phyloP scores from a whole-genome alignment of 192 early-diverging fungal species.

The Entomortierella parvispora region DNA sequence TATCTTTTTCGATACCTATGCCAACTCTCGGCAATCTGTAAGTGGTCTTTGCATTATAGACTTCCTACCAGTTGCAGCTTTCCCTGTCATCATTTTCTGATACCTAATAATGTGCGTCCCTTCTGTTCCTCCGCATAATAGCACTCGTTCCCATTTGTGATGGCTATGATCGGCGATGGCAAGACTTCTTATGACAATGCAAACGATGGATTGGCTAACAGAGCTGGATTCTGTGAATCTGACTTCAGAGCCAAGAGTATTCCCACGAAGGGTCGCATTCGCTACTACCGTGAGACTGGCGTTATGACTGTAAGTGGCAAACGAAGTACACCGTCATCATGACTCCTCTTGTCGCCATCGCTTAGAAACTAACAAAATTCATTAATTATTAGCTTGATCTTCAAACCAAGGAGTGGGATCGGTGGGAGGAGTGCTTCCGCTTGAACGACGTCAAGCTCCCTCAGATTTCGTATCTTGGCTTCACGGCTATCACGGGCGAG shows the following conservation, averaged over 20 bases:
- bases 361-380: too few relatives aligned
- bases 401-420: constrained; percentile 62
- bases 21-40: constrained; percentile 75
- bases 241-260: constrained; percentile 79
- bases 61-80: neutral
- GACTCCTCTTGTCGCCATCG: neutral
- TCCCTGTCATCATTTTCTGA: too few relatives aligned
- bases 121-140: constrained; percentile 16
- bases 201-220: constrained; percentile 79
- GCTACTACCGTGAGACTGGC: constrained; percentile 71
- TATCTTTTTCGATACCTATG: constrained; percentile 97
- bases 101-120: neutral
- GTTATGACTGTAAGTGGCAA: constrained; percentile 18
- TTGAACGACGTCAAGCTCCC: constrained; percentile 83
- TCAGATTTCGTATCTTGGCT: constrained; percentile 82
- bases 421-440: constrained; percentile 90
- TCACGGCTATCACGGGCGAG: constrained; percentile 93
- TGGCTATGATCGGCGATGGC: constrained; percentile 95
- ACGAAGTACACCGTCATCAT: neutral
- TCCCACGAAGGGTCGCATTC: constrained; percentile 73
- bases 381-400: constrained; percentile 54
- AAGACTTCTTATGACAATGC: constrained; percentile 82
- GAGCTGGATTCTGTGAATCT: constrained; percentile 71
- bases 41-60: neutral
- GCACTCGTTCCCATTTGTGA: constrained; percentile 86